A percentile compares a stretch with the other conserved stretches of the same genome.
Evolutionary conservation across 2,329 filamentous ascomycete species (phyloP).

Genomic region (Seiridium cupressi): DNA sequence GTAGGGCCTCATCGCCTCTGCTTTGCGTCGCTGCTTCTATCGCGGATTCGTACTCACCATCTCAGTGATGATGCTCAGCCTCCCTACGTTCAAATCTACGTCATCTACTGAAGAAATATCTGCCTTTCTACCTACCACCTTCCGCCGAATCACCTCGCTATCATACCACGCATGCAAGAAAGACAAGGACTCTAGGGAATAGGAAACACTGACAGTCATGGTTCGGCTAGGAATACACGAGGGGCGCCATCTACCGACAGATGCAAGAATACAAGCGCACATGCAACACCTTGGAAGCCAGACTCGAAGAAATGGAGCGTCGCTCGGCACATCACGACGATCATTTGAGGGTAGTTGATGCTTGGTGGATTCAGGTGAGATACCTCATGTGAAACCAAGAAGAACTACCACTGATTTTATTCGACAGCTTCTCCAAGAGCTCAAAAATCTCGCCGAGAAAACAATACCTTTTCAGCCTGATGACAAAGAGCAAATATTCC

Average conservation of each 20-base stretch:
- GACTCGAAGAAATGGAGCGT: constrained; percentile 77
- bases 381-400: background rate
- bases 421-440: constrained; percentile 59
- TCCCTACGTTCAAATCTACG: constrained; percentile 23
- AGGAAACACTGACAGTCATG: constrained; percentile 33
- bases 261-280: constrained; percentile 98
- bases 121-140: constrained; percentile 20
- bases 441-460: constrained; percentile 57
- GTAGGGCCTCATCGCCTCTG: background rate
- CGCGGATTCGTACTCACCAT: constrained; percentile 30
- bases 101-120: constrained; percentile 12
- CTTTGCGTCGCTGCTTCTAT: constrained; percentile 13
- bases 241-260: constrained; percentile 94
- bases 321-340: constrained; percentile 83
- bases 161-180: constrained; percentile 26
- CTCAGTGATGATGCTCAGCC: constrained; percentile 30
- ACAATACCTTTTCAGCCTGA: constrained; percentile 38
- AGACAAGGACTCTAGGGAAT: constrained; percentile 19
- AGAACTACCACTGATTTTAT: constrained; percentile 19
- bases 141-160: constrained; percentile 21
- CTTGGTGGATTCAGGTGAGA: constrained; percentile 90
- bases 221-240: constrained; percentile 73
- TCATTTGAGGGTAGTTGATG: constrained; percentile 84
- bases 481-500: constrained; percentile 44
- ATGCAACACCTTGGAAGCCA: constrained; percentile 75